Conservation (phyloP, 2,329 filamentous ascomycete species). For the Venturia oleaginea region DNA sequence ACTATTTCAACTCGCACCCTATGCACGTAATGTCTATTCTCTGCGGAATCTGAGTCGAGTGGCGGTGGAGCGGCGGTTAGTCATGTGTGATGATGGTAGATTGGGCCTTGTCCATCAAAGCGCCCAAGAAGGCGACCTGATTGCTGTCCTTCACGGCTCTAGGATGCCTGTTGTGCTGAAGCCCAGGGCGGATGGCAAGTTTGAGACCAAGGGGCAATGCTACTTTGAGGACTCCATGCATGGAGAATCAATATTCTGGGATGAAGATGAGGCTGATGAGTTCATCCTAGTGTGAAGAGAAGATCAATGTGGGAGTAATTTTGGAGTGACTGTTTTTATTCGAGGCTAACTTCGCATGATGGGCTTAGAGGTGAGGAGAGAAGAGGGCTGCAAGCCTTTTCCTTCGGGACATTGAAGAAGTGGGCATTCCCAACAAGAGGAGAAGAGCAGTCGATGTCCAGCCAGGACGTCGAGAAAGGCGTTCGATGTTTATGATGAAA, state of each 20-base stretch:
- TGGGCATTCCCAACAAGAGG: neutral
- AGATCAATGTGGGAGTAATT: neutral
- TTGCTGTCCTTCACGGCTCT: constrained; percentile 7
- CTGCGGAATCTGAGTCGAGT: constrained; percentile 10
- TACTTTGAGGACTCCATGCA: constrained; percentile 13
- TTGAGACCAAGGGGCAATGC: constrained; percentile 13
- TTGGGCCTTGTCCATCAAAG: constrained; percentile 8
- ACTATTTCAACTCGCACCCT: constrained; percentile 7
- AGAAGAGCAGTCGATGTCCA: neutral
- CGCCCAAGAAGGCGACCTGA: constrained; percentile 1
- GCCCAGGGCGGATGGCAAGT: constrained; percentile 7
- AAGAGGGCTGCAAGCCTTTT: neutral
- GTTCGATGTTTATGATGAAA: neutral
- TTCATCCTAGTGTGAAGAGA: constrained; percentile 7
- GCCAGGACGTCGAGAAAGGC: neutral
- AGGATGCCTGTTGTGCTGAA: constrained; percentile 6
- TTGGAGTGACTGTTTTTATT: neutral
- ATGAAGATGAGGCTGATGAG: constrained; percentile 11
- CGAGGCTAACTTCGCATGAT: no score
- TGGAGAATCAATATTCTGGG: constrained; percentile 5
- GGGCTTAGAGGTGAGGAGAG: neutral
- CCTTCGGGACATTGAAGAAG: neutral
- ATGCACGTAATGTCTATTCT: constrained; percentile 9
- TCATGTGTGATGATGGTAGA: constrained; percentile 8
- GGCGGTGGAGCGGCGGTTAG: constrained; percentile 3